Percentiles rank a stretch among this genome's conserved stretches.
These are phyloP conservation scores for Backusella sp. DNA, from an alignment of 192 early-diverging fungal genomes.

Conservation along the genomic window DNA sequence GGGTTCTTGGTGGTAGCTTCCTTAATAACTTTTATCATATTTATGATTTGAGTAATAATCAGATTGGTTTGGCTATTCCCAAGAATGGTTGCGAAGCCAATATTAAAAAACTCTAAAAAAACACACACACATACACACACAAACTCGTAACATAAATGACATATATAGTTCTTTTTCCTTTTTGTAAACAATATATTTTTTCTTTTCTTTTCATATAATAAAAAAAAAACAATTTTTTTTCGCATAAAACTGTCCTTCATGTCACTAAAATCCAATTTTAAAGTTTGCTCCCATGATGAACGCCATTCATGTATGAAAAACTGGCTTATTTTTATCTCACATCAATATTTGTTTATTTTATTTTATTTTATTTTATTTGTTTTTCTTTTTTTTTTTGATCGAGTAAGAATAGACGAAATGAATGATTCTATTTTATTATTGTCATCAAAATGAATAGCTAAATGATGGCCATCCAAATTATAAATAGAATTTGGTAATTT, in stretches of 20 bases:
- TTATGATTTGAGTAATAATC: conserved; percentile 25
- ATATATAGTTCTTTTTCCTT: background rate
- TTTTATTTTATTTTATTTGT: background rate
- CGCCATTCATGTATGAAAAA: background rate
- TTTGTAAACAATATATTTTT: conserved; percentile 2
- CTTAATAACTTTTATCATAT: conserved; percentile 33
- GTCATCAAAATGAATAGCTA: background rate
- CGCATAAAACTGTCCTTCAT: background rate
- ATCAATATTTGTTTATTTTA: background rate
- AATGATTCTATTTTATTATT: background rate
- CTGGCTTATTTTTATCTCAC: background rate
- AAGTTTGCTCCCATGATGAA: background rate
- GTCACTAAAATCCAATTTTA: background rate
- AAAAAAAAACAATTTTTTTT: background rate
- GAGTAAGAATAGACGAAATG: background rate
- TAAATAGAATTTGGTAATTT: conserved; percentile 2
- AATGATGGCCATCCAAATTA: background rate
- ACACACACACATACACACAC: background rate
- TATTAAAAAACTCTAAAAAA: conserved; percentile 21
- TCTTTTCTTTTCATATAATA: background rate
- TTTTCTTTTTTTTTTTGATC: background rate
- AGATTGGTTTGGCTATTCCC: conserved; percentile 29
- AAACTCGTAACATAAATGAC: background rate
- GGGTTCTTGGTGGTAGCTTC: conserved; percentile 31
- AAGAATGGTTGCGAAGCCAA: conserved; percentile 17